Base-by-base conservation (phyloP, 768 basidiomycete species). In the Xerocomus potaroensis region DNA sequence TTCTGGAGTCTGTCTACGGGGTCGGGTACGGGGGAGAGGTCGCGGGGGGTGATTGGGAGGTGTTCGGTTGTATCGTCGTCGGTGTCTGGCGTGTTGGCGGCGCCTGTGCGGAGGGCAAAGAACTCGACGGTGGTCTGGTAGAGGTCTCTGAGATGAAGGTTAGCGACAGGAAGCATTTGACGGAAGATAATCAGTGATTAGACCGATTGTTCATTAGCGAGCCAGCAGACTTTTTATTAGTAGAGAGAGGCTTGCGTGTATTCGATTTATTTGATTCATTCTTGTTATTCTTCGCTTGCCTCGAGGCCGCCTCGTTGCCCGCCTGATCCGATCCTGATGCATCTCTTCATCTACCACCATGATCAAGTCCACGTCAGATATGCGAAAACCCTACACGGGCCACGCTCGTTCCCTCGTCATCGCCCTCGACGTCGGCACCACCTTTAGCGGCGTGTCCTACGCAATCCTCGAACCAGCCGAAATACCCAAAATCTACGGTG, bases 391-490 rank as follows among this genome's bases (percentile, higher is more conserved):
- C 19, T 88, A 87, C 63, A 73, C 67, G 7, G 87, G 87, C 37
- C 58, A 72, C 11, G 67, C 69, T 15, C 76, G 85, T 55, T 77
- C 83, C 48, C 76, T 90, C 44, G 85, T 84, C 51, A 75, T 90
- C 56, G 87, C 87, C 5, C 78, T 90, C 64, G 87, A 90, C 58
- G 78, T 90, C 53, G 87, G 87, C 21, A 90, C 87, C 1, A 90
- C 87, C 0, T 89, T 89, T 59, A 85, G 83, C 57, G 87, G 87
- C 14, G 87, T 84, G 2, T 90, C 87, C 27, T 90, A 90, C 63
- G 84, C 87, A 2, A 85, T 90, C 48, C 78, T 90, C 27, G 85
- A 88, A 54, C 87, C 87, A 10, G 82, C 82, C 8, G 84, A 89
- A 60, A 77, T 89, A 14, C 87, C 87, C 5, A 85, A 87, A 61